These are phyloP conservation scores for Populus tomentosa DNA, from an alignment of 441 rosid species.

Conservation along the genomic window DNA sequence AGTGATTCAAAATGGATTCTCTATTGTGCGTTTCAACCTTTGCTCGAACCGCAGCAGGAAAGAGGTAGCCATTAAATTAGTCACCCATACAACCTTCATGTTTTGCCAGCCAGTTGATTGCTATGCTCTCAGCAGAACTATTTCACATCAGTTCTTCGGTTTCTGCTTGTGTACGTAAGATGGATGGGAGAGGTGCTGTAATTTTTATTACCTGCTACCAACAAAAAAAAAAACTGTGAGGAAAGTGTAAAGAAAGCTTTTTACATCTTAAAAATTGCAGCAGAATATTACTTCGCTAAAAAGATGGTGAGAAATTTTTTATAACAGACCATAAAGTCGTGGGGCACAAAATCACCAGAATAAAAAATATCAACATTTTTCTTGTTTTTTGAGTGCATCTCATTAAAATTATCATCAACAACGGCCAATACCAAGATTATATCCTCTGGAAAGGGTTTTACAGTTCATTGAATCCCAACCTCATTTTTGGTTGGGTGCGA, in stretches of 20 bases:
- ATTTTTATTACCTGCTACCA: not conserved
- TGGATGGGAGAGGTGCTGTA: not conserved
- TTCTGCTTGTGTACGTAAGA: not conserved
- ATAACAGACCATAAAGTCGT: not conserved
- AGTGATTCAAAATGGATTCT: not conserved
- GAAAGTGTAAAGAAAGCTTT: not conserved
- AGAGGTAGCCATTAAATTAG: not conserved
- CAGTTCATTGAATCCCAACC: slow-evolving; percentile 32
- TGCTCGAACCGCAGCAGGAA: not conserved
- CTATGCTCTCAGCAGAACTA: not conserved
- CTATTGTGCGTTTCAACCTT: not conserved
- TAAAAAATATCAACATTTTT: no score
- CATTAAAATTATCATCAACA: not conserved
- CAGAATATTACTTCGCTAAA: not conserved
- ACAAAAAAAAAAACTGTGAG: not conserved
- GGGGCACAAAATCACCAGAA: not conserved
- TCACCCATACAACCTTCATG: not conserved
- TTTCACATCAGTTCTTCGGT: not conserved
- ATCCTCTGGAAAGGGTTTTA: not conserved
- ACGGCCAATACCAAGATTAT: not conserved
- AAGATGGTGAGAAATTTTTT: not conserved
- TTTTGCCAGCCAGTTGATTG: not conserved
- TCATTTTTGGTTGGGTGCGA: slow-evolving; percentile 50
- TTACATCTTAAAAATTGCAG: not conserved
- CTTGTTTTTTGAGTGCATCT: not conserved